Evolutionary conservation across 1,284 basidiomycete genomes (phyloP), one percentile per base, ranked within the genome.

Genomic region (Boletus semigastroideus): DNA sequence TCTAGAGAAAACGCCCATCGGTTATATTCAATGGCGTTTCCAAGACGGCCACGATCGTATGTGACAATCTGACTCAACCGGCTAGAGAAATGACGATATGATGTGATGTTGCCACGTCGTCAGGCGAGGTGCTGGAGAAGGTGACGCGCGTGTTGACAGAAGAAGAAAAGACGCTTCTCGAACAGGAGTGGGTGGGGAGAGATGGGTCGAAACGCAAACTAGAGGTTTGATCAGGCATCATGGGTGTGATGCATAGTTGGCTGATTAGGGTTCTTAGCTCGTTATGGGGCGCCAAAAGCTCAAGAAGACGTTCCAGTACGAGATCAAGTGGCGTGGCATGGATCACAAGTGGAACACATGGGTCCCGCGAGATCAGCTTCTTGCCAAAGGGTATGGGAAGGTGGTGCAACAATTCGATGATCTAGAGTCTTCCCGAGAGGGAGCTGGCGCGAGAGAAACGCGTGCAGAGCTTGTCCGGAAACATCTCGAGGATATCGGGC

Each of bases 1-100:
- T 75, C 71, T 97, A 42, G 93, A 96, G 72, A 96, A 97, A 76
- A 96, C 94, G 10, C 92, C 94, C 19, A 92, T 96, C 54, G 88
- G 89, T 55, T 98, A 98, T 69, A 97, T 98, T 64, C 93, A 96
- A 74, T 99, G 96, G 96, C 90, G 96, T 65, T 99, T 95, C 84
- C 95, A 98, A 73, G 95, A 98, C 71, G 97, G 96, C 44, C 92
- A 97, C 72, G 96, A 99, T 78, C 90, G 95, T 86, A 79, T 59
- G 86, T 77, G 37, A 51, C 45, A 54, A 58, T 33, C 44, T 51
- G 39, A 58, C 36, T 55, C 48, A 41, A 51, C 47, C 33, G 49
- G 40, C 42, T 38, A 25, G 48, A 55, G 34, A 54, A 47, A 49
- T 61, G 16, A 54, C 50, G 40, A 48, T 39, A 46, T 53, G 47